These are phyloP conservation scores for Hypholoma sublateritium DNA, from an alignment of 768 basidiomycete species.

Conservation along the genomic window DNA sequence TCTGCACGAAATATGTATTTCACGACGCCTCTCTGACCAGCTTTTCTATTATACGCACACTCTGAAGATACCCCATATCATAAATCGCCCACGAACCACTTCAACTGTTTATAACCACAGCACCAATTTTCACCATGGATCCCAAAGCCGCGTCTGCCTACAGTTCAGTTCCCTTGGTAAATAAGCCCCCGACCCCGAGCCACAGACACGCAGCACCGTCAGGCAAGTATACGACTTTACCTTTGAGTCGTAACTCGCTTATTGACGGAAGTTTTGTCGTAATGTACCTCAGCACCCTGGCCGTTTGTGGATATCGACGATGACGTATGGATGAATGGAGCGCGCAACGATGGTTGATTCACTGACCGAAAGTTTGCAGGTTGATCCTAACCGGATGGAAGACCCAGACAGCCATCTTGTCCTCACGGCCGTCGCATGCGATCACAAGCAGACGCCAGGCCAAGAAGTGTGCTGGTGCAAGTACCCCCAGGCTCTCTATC, in stretches of 20 bases:
- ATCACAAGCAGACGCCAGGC: conserved; percentile 18
- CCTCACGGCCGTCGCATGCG: conserved; percentile 20
- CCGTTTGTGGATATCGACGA: conserved; percentile 36
- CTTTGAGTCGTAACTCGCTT: no score
- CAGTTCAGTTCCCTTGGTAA: not conserved
- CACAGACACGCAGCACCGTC: conserved; percentile 42
- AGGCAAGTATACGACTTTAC: conserved; percentile 25
- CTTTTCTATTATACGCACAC: no score
- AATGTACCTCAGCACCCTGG: conserved; percentile 29
- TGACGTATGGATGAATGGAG: conserved; percentile 15
- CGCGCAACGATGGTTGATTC: not conserved
- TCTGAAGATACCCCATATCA: no score
- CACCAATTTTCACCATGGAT: not conserved
- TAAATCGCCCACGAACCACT: no score
- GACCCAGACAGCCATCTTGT: conserved; percentile 20
- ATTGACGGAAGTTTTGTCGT: no score
- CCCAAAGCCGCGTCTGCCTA: not conserved
- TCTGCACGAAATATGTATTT: no score
- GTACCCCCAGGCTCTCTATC: conserved; percentile 54
- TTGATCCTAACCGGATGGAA: conserved; percentile 26
- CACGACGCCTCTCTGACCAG: no score
- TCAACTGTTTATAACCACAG: not conserved
- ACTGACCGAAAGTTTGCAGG: conserved; percentile 12
- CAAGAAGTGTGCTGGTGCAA: conserved; percentile 31
- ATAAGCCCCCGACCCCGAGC: conserved; percentile 28